Base-by-base conservation (phyloP, 306 rosid genomes). In the Begonia loranthoides region DNA sequence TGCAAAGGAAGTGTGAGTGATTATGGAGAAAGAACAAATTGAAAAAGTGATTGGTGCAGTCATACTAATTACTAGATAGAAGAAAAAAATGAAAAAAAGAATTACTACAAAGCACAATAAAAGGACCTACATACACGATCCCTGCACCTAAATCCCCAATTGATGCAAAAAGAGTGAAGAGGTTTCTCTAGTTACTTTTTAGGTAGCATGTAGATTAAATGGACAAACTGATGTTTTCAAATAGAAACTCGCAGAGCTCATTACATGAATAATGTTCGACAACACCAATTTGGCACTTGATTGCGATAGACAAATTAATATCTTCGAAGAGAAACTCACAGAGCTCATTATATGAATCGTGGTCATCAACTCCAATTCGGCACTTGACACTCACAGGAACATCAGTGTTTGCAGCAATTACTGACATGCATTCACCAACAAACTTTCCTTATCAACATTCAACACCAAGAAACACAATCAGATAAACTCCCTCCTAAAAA, bases 301-400 rank as follows among this genome's bases (percentile, higher is more conserved):
- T 28, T 28, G 36, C 36, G 5, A 33, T 45, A 58, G 21, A 47
- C 44, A 51, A 59, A 4, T 28, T 28, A 56, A 61, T 51, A 64
- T 39, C 33, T 10, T 41, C 58, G 39, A 54, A 62, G 67, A 55
- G 61, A 51, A 63, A 50, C 83, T 75, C 82, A 87, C 95, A 87
- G 60, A 87, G 83, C 78, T 87, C 95, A 62, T 77, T 87, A 74
- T 87, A 87, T 9, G 95, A 87, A 67, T 87, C 95, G n/a, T 79
- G 83, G 67, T 77, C 72, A 61, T 87, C 93, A 55, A 87, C 89
- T 2, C 95, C 95, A 17, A 87, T 87, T 65, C 93, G 79, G 68
- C 95, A 82, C 62, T 82, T 87, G 41, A 87, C 89, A 53, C 74
- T 79, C 52, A 82, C 87, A 12, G 94, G 93, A 16, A 62, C 95